Evolutionary conservation across 2,329 filamentous ascomycete genomes (phyloP).

Genomic region (Orbilia oligospora): DNA sequence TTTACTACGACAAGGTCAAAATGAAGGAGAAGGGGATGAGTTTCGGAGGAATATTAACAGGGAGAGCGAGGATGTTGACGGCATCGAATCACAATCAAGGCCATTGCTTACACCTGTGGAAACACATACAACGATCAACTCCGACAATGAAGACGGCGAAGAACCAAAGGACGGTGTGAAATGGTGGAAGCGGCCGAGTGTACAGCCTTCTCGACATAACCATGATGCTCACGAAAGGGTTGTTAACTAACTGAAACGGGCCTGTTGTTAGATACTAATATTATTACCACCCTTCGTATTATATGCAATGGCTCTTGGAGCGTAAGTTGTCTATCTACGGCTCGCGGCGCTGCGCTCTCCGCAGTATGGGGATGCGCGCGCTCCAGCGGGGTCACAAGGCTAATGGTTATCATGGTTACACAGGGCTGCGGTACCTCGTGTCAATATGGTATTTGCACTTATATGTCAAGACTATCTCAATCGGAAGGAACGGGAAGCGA

Average conservation of each 20-base stretch:
- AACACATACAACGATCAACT: neutral
- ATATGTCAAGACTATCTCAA: constrained; percentile 87
- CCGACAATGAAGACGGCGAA: constrained; percentile 30
- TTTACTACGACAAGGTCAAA: constrained; percentile 14
- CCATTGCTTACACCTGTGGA: constrained; percentile 43
- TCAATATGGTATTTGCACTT: constrained; percentile 78
- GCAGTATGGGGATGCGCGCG: neutral
- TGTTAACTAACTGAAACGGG: neutral
- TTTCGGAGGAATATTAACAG: neutral
- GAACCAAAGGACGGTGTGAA: constrained; percentile 23
- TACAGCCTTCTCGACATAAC: constrained; percentile 7
- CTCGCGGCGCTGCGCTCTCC: neutral
- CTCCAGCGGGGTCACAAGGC: neutral
- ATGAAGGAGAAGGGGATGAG: neutral
- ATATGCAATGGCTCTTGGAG: constrained; percentile 88
- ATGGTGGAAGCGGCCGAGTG: constrained; percentile 62
- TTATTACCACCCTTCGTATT: constrained; percentile 87
- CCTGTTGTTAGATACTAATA: constrained; percentile 73
- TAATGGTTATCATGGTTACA: constrained; percentile 4
- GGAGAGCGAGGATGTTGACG: constrained; percentile 13
- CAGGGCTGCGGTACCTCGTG: constrained; percentile 62
- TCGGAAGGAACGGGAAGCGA: constrained; percentile 75
- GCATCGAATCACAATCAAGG: constrained; percentile 23
- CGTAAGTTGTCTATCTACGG: constrained; percentile 67
- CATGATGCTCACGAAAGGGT: neutral